Conservation (phyloP, 2,329 filamentous ascomycete species). For the Beauveria pseudobassiana region DNA sequence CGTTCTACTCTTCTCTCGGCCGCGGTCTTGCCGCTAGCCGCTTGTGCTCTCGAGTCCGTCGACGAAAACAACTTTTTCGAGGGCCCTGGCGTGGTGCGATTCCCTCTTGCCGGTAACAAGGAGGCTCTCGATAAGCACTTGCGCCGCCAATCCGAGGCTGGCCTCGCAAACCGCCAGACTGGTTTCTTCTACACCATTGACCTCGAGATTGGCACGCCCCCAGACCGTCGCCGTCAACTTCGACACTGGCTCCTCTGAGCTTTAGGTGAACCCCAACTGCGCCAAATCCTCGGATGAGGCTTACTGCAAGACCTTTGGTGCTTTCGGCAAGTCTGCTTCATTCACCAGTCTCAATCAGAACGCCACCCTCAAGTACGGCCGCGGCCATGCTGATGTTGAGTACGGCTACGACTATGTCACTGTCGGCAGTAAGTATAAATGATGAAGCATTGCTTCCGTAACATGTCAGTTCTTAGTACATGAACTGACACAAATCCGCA, state of each 20-base stretch:
- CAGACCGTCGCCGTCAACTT: constrained; percentile 32
- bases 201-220: constrained; percentile 29
- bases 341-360: constrained; percentile 20
- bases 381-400: constrained; percentile 24
- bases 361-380: constrained; percentile 24
- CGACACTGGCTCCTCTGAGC: constrained; percentile 34
- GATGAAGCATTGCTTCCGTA: background rate
- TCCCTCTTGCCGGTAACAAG: constrained; percentile 21
- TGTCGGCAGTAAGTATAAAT: constrained; percentile 24
- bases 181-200: constrained; percentile 33
- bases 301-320: constrained; percentile 23
- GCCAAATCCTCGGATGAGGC: constrained; percentile 21
- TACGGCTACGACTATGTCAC: constrained; percentile 27
- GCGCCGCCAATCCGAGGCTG: constrained; percentile 23
- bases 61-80: constrained; percentile 13
- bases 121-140: constrained; percentile 22
- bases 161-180: constrained; percentile 18
- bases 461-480: too few species aligned
- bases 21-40: constrained; percentile 22
- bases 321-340: constrained; percentile 24
- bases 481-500: constrained; percentile 6
- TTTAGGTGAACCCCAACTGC: constrained; percentile 36
- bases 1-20: constrained; percentile 24
- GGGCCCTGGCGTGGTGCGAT: constrained; percentile 21
- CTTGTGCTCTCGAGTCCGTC: constrained; percentile 12